Conservation (phyloP, 78 protist species). For the Capsaspora owczarzaki region DNA sequence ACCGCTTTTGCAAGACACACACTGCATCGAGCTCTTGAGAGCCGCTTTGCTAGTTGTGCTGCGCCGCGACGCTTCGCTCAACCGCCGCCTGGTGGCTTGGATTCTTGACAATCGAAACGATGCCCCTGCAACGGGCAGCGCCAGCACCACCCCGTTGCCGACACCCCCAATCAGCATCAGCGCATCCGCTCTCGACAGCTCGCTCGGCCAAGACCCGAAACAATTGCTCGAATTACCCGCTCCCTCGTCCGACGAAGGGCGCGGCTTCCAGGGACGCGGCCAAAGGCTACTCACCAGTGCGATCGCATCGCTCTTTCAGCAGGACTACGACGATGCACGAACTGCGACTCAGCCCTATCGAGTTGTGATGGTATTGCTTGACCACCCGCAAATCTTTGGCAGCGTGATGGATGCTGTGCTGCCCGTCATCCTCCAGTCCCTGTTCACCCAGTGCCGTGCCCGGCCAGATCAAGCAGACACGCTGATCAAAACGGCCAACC, state of each 20-base stretch:
- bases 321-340: no score
- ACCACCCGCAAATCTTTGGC: neutral
- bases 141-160: neutral
- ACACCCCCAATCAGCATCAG: no score
- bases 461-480: no score
- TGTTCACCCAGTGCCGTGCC: no score
- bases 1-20: no score
- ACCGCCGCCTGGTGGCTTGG: slow-evolving; percentile 7
- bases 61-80: slow-evolving; percentile 22
- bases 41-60: slow-evolving; percentile 13
- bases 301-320: no score
- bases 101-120: neutral
- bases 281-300: no score
- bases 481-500: no score
- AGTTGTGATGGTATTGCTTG: neutral
- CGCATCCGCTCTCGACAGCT: neutral
- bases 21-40: neutral
- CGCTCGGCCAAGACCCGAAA: no score
- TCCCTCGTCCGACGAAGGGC: neutral
- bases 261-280: no score
- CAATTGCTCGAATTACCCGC: neutral
- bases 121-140: neutral
- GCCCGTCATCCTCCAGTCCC: neutral
- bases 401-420: neutral
- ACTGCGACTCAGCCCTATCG: neutral